A percentile compares a stretch with the other conserved stretches of the same genome.
Evolutionary conservation across 306 rosid genomes (phyloP).

Genomic region (Vicia faba): DNA sequence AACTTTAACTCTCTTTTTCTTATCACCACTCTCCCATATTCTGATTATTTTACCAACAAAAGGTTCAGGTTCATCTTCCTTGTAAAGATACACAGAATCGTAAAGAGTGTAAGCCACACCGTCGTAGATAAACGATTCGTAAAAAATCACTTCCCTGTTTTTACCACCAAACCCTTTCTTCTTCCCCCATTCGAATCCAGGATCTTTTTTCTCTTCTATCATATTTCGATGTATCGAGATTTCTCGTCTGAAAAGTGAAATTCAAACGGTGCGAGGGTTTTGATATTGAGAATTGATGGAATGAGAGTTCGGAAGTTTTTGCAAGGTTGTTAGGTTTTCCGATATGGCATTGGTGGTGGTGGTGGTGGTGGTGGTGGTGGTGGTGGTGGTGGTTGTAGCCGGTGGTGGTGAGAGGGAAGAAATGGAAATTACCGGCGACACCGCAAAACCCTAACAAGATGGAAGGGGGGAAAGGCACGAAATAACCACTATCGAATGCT

Average conservation of each 20-base stretch:
- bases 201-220: conserved; percentile 48
- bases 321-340: neutral
- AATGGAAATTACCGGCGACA: neutral
- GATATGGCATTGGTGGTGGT: neutral
- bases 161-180: conserved; percentile 54
- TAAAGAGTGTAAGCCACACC: conserved; percentile 62
- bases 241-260: conserved; percentile 16
- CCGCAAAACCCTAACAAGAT: conserved; percentile 35
- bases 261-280: neutral
- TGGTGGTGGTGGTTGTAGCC: neutral
- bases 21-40: conserved; percentile 67
- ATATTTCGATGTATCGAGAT: conserved; percentile 39
- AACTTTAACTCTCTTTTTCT: conserved; percentile 64
- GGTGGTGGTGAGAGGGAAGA: neutral
- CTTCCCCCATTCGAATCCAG: conserved; percentile 73
- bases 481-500: neutral
- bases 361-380: neutral
- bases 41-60: conserved; percentile 68
- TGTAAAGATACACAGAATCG: conserved; percentile 71
- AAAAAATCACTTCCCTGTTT: conserved; percentile 54
- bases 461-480: neutral
- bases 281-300: neutral
- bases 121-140: conserved; percentile 68
- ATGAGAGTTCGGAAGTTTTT: neutral
- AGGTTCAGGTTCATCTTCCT: conserved; percentile 71